phyloP scores from a whole-genome alignment of 352 stramenopile genomes.

The Phytophthora pinifolia region DNA sequence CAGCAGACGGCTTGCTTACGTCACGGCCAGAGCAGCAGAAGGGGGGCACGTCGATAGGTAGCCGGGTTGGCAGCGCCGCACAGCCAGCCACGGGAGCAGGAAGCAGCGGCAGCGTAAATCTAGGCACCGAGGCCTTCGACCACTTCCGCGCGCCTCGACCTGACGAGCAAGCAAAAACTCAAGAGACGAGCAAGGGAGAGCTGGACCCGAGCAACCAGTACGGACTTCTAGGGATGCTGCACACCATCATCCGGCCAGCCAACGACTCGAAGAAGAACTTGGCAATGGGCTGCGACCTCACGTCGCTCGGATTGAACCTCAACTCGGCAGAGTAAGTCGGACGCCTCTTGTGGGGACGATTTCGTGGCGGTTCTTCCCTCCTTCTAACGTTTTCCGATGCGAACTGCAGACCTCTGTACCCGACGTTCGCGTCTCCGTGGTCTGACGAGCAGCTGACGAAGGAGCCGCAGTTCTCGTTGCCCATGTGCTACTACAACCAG shows the following conservation, averaged over 20 bases:
- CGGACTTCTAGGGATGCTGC: conserved; percentile 78
- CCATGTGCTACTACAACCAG: conserved; percentile 91
- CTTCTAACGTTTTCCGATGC: background rate
- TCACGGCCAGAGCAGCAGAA: conserved; percentile 42
- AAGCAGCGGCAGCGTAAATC: conserved; percentile 40
- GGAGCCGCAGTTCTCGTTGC: conserved; percentile 83
- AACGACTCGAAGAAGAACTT: conserved; percentile 77
- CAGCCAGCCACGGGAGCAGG: conserved; percentile 13
- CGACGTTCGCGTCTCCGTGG: conserved; percentile 84
- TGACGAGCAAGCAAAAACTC: conserved; percentile 22
- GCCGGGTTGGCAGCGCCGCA: conserved; percentile 26
- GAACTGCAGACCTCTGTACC: conserved; percentile 58
- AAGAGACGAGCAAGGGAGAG: conserved; percentile 37
- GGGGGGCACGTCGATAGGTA: conserved; percentile 64
- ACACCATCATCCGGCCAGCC: conserved; percentile 70
- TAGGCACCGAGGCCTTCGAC: conserved; percentile 61
- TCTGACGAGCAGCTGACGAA: conserved; percentile 70
- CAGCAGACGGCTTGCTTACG: conserved; percentile 58
- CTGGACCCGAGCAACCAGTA: conserved; percentile 78
- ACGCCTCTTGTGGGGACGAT: too few species aligned
- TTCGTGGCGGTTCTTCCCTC: background rate
- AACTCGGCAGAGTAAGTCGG: conserved; percentile 76
- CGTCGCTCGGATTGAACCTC: conserved; percentile 81
- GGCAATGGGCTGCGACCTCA: conserved; percentile 79
- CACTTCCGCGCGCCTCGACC: conserved; percentile 45